Evolutionary conservation across 2,329 filamentous ascomycete species (phyloP).

Genomic region (Ophiocordyceps sinensis): DNA sequence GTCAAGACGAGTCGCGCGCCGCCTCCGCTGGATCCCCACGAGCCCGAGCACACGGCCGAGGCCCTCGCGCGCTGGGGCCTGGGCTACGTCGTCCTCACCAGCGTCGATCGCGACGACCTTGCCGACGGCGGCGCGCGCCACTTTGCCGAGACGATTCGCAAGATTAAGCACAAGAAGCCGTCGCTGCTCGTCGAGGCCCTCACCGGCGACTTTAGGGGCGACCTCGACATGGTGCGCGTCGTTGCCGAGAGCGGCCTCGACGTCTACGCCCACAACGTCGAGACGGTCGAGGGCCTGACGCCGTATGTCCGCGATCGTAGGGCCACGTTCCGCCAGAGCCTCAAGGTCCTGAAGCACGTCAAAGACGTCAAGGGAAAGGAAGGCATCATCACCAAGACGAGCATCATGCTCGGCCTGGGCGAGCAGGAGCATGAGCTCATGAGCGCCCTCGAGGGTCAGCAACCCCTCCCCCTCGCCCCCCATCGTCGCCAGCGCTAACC

Average conservation of each 20-base stretch:
- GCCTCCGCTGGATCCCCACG: constrained; percentile 77
- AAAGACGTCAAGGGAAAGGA: constrained; percentile 57
- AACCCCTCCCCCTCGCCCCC: no score
- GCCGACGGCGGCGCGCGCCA: constrained; percentile 77
- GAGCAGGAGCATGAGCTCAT: constrained; percentile 81
- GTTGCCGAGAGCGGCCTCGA: constrained; percentile 83
- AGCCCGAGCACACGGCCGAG: constrained; percentile 93
- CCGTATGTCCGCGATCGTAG: constrained; percentile 80
- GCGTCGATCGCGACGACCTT: constrained; percentile 86
- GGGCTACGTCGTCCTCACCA: constrained; percentile 90
- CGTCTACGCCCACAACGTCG: constrained; percentile 93
- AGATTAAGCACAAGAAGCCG: constrained; percentile 76
- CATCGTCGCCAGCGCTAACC: background rate
- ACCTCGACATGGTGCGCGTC: constrained; percentile 72
- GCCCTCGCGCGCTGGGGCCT: constrained; percentile 84
- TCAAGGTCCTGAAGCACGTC: constrained; percentile 65
- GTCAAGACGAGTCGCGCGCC: constrained; percentile 76
- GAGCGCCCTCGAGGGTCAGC: constrained; percentile 55
- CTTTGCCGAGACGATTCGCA: constrained; percentile 85
- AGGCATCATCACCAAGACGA: constrained; percentile 92
- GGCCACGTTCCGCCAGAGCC: constrained; percentile 76
- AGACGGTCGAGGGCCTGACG: constrained; percentile 84
- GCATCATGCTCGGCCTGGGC: constrained; percentile 88
- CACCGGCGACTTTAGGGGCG: constrained; percentile 76
- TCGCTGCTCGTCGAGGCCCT: constrained; percentile 68